Evolutionary conservation across 192 early-diverging fungal genomes (phyloP), one percentile per base, ranked within the genome.

Genomic region (Podila horticola): DNA sequence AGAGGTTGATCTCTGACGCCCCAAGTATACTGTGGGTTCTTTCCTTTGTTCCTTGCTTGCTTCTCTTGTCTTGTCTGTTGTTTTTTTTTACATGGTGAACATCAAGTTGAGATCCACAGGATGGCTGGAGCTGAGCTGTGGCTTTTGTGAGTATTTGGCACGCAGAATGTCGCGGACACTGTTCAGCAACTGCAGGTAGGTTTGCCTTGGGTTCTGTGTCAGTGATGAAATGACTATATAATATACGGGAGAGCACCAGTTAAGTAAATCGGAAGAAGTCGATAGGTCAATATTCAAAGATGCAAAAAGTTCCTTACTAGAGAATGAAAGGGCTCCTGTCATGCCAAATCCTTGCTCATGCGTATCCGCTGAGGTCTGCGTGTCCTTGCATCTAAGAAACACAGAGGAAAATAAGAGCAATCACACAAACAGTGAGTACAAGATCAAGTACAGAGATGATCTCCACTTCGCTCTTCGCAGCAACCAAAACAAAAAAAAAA

Each of bases 331-430:
- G 22, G 92, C 93, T 34, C 92, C 93, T 1, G 92, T 94, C 73
- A 88, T 88, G 12, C 76, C 70, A 41, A 73, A 81, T 24, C 85
- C 88, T 26, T 84, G 86, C 24, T 91, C 86, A 52, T 88, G 85
- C 31, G 93, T 84, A 84, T 95, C 94, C 11, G 93, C 93, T 24
- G 93, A 94, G n/a, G 94, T 95, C 75, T 95, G 93, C 62, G 87
- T 86, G 69, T 95, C 94, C 64, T 92, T 93, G 74, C 94, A 95
- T 31, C 88, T 88, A 69, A 19, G 31, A 49, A 4, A 24, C 57
- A 48, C 24, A 33, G 7, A 41, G 2, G 33, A 9, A 26, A 48
- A 17, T 20, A 24, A 28, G 1, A 60, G 11, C 15, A 72, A 38
- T 15, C 9, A 66, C 30, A 34, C 36, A 62, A 49, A 61, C 13